A percentile compares a stretch with the other conserved stretches of the same genome.
phyloP scores from a whole-genome alignment of 176 grass and related monocot genomes.

The Musa schizocarpa region DNA sequence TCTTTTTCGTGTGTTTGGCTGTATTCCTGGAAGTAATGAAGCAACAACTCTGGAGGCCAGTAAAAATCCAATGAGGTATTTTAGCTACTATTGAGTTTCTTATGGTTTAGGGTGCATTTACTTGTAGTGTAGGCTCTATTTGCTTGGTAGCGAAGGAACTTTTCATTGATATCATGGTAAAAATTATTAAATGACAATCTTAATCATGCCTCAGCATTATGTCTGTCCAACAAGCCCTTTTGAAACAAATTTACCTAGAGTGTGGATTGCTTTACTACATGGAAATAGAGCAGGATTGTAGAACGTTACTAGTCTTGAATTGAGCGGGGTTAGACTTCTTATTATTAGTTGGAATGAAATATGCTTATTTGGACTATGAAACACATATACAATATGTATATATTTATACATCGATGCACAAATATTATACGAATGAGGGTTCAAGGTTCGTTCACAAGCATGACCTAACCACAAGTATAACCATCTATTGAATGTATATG shows the following conservation, averaged over 20 bases:
- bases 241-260: background rate
- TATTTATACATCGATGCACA: background rate
- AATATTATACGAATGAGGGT: too few relatives aligned
- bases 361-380: background rate
- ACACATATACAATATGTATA: background rate
- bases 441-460: too few relatives aligned
- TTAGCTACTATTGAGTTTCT: background rate
- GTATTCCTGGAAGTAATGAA: constrained; percentile 45
- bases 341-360: background rate
- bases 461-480: too few relatives aligned
- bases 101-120: background rate
- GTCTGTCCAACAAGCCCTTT: background rate
- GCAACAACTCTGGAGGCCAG: constrained; percentile 82
- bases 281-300: background rate
- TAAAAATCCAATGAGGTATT: constrained; percentile 80
- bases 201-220: background rate
- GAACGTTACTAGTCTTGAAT: background rate
- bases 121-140: background rate
- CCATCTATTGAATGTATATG: background rate
- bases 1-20: constrained; percentile 75
- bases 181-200: background rate
- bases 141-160: background rate
- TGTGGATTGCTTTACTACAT: background rate
- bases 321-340: background rate
- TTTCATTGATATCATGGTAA: background rate